These are phyloP conservation scores for Uronychia setigera DNA, from an alignment of 73 alveolate genomes.

Conservation along the genomic window DNA sequence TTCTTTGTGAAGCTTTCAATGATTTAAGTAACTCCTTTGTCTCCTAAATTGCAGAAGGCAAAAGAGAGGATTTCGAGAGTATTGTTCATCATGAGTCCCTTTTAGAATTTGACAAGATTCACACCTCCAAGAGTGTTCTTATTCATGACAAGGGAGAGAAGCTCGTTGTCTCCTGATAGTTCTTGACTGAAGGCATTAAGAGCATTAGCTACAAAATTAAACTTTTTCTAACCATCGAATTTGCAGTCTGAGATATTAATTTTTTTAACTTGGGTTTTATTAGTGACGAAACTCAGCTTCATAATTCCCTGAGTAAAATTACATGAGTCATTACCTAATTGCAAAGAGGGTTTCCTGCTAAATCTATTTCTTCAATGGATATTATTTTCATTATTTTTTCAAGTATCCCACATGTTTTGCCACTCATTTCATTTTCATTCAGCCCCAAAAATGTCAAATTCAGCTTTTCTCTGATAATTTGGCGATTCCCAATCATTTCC, in stretches of 20 bases:
- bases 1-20: neutral
- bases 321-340: neutral
- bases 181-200: neutral
- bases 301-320: neutral
- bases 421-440: neutral
- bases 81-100: neutral
- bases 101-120: neutral
- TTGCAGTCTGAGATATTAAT: neutral
- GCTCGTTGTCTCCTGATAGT: neutral
- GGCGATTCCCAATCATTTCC: neutral
- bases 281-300: neutral
- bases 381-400: neutral
- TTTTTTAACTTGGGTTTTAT: neutral
- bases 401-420: neutral
- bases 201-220: neutral
- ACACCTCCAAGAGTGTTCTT: neutral
- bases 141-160: neutral
- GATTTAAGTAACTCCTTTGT: neutral
- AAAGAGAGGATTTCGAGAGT: neutral
- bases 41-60: neutral
- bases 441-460: too few relatives aligned
- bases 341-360: neutral
- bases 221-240: neutral
- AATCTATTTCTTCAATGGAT: neutral
- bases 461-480: too few relatives aligned